Conservation (phyloP, 2,329 filamentous ascomycete species). For the Diaporthe vexans region DNA sequence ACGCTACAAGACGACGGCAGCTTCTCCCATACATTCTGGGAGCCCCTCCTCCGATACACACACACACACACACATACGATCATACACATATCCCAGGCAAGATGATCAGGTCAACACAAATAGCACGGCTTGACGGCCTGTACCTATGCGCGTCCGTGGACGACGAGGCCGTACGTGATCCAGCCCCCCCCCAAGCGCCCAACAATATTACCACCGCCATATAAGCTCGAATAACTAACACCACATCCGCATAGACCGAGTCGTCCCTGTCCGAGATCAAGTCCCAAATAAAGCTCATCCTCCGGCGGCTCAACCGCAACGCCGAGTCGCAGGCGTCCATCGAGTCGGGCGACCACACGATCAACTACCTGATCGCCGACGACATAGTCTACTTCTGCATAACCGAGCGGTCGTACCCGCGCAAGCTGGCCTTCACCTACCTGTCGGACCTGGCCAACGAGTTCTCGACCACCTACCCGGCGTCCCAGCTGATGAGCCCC, state of each 20-base stretch:
- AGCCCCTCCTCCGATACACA: neutral
- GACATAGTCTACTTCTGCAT: conserved; percentile 94
- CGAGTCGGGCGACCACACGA: conserved; percentile 83
- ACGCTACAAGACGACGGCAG: conserved; percentile 12
- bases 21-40: neutral
- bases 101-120: conserved; percentile 95
- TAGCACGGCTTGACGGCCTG: conserved; percentile 93
- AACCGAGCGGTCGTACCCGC: conserved; percentile 92
- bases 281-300: conserved; percentile 88
- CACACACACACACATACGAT: neutral
- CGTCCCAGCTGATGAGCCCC: conserved; percentile 79
- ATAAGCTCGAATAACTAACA: neutral
- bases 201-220: conserved; percentile 33
- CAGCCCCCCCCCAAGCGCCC: conserved; percentile 16
- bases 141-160: conserved; percentile 96
- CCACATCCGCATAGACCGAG: conserved; percentile 67
- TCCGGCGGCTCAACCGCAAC: conserved; percentile 89
- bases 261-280: conserved; percentile 88
- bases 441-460: conserved; percentile 92
- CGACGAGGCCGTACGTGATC: conserved; percentile 77
- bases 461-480: conserved; percentile 88
- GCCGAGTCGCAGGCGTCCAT: conserved; percentile 93
- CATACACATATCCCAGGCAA: conserved; percentile 41
- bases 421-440: conserved; percentile 98
- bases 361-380: conserved; percentile 89